Base-by-base conservation (phyloP, 495 filamentous ascomycete genomes). In the Opeltia flavorubescens region DNA sequence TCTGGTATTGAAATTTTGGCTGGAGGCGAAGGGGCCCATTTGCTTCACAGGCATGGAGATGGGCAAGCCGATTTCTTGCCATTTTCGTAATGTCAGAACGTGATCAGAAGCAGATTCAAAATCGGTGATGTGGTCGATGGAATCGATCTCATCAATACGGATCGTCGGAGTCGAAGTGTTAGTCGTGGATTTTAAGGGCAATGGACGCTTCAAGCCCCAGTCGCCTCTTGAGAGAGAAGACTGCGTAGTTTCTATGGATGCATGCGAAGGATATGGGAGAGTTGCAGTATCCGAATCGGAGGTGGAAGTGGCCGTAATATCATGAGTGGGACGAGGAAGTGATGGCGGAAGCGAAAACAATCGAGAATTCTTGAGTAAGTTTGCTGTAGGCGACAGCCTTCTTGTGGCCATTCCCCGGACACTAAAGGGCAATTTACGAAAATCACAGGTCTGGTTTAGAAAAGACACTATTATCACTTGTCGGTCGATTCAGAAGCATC, bases 171-270 rank as follows among this genome's bases (percentile, higher is more conserved):
- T 78, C 2, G 74, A 75, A 7, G 83, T 77, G 48, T 74, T 79
- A 9, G 64, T 59, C 0, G 85, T 94, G 5, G 81, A 76, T 56
- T 77, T 77, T 7, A 78, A 61, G 2, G 91, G 91, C 1, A 96
- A 65, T 7, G 85, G 70, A 30, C 93, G 71, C 64, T 99, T 99
- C 52, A 96, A 66, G 21, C 91, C 91, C 93, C 91, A 99, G 57
- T 96, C 91, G 18, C 91, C 91, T 52, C 74, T 71, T 18, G 64
- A 58, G 28, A 86, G 73, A n/a, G 89, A 88, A 20, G 81, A 72
- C 5, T 63, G 56, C 2, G 87, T 80, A 1, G 89, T 94, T 15
- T 84, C 81, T 58, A 99, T 84, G 51, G 85, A 74, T 51, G 87
- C 84, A 58, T 84, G 76, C 48, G 77, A 86, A n/a, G 91, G 91